Percentiles rank a stretch among this genome's conserved stretches.
Conservation (phyloP, 2,329 filamentous ascomycete genomes). For the Septoria petroselini region DNA sequence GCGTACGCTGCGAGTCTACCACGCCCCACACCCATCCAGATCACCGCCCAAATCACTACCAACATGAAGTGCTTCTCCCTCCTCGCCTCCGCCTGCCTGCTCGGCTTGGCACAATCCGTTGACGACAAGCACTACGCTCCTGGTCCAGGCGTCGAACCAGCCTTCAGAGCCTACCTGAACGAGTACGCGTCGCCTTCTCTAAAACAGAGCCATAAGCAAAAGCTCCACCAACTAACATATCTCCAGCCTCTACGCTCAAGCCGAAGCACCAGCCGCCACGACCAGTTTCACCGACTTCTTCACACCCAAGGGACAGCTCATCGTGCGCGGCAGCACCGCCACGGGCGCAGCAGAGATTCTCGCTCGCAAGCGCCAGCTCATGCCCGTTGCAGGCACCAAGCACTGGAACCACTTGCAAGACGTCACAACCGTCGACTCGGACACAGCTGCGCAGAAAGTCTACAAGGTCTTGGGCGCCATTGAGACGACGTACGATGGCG, state of each 20-base stretch:
- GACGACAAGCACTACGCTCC: conserved; percentile 14
- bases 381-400: conserved; percentile 17
- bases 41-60: neutral
- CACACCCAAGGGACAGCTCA: conserved; percentile 15
- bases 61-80: conserved; percentile 11
- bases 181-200: conserved; percentile 5
- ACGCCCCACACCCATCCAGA: too few species aligned
- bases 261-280: conserved; percentile 16
- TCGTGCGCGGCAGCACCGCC: conserved; percentile 13
- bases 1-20: too few species aligned
- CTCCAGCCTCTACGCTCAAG: conserved; percentile 14
- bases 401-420: conserved; percentile 20
- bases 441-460: conserved; percentile 7
- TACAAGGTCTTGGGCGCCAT: conserved; percentile 17
- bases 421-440: conserved; percentile 15
- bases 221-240: too few species aligned
- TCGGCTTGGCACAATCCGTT: conserved; percentile 10
- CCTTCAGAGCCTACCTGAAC: conserved; percentile 13
- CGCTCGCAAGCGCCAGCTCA: conserved; percentile 15
- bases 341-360: conserved; percentile 14
- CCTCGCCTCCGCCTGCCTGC: conserved; percentile 1
- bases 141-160: conserved; percentile 12
- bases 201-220: too few species aligned
- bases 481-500: conserved; percentile 19
- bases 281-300: conserved; percentile 21